Base-by-base conservation (phyloP, 257 asterid genomes). In the Gentiana dahurica region DNA sequence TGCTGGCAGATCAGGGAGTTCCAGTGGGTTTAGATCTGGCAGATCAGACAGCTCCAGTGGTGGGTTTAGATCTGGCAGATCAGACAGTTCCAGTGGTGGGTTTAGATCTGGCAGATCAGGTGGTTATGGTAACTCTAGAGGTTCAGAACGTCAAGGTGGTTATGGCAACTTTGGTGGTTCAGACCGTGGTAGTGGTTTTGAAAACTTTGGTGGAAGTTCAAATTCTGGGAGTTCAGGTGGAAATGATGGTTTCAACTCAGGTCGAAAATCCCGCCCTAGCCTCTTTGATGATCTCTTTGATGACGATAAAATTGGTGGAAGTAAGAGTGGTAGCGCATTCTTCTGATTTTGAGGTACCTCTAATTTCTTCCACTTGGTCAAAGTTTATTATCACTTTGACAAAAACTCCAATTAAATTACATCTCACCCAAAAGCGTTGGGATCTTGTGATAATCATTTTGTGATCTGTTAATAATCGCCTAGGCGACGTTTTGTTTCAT, bases 101-200 rank as follows among this genome's bases (percentile, higher is more conserved):
- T 53, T 53, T 36, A 61, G 71, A 10, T 51, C 64, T 37, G 24
- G 63, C 49, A 48, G 51, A 15, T 53, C 70, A 35, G 73, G 84
- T 59, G 78, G 76, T 32, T 77, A 67, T 65, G 84, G 91, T 35
- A 57, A 57, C 59, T 46, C 60, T 34, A 78, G 80, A 36, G 68
- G 75, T 57, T 57, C 84, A 3, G 48, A 64, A 49, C 76, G 76
- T 46, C 67, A 80, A 15, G 65, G 79, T 69, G 24, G 82, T 49
- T 85, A 73, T 49, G 86, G 79, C 51, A 77, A 70, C 24, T 72
- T 72, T 53, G 80, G 80, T 60, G 78, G 80, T 60, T 86, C 81
- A 12, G 79, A 69, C 43, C 78, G 81, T 12, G 62, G 79, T 3
- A 57, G 82, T 49, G 75, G 74, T 39, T 79, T 68, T 68, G 83